Conservation (phyloP, 75 land plant genomes). For the Chamaecyparis obtusa region DNA sequence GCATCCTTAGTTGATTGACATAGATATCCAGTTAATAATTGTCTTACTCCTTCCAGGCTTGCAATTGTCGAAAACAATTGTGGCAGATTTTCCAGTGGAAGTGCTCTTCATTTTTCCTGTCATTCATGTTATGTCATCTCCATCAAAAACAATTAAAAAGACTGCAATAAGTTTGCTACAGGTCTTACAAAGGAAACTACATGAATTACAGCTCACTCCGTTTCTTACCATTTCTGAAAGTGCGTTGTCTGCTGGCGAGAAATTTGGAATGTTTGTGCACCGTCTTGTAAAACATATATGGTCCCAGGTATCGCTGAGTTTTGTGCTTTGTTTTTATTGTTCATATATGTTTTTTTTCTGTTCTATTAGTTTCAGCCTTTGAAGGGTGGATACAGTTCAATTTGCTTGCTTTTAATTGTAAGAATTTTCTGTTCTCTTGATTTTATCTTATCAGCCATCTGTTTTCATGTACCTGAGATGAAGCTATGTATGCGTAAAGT, state of each 20-base stretch:
- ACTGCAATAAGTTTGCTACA: slow-evolving; percentile 49
- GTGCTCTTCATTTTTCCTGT: slow-evolving; percentile 53
- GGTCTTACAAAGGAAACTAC: slow-evolving; percentile 24
- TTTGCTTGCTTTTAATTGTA: neutral
- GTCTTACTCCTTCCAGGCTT: neutral
- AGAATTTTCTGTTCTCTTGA: neutral
- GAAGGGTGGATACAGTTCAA: neutral
- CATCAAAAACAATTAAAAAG: slow-evolving; percentile 58
- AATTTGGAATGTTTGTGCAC: slow-evolving; percentile 31
- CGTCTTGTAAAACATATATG: slow-evolving; percentile 44
- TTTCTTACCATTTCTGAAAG: neutral
- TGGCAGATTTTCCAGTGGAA: slow-evolving; percentile 12
- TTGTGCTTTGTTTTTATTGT: neutral
- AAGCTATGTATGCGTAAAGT: neutral
- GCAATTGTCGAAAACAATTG: neutral
- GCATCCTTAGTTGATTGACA: neutral
- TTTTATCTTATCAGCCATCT: neutral
- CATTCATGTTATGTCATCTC: slow-evolving; percentile 56
- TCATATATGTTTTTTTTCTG: neutral
- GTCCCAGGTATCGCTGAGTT: slow-evolving; percentile 34
- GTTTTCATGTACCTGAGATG: neutral
- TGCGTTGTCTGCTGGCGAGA: slow-evolving; percentile 13
- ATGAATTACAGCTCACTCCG: slow-evolving; percentile 14
- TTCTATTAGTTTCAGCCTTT: neutral
- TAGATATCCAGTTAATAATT: neutral